phyloP scores from a whole-genome alignment of 352 stramenopile genomes.

The Pythium grandisporangium region DNA sequence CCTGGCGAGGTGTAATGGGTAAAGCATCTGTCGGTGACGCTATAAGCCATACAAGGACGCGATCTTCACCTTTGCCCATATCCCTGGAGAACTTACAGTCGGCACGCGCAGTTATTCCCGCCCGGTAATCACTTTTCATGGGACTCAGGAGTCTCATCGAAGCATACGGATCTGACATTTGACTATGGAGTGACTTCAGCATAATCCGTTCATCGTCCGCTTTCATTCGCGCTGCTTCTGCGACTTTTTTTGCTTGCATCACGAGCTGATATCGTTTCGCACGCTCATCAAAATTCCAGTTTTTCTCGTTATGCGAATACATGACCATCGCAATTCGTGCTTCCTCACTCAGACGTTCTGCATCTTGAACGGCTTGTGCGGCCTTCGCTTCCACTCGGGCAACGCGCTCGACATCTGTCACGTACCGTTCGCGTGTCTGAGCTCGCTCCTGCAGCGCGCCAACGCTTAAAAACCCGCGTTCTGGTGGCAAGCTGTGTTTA shows the following conservation, averaged over 20 bases:
- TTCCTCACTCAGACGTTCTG: constrained; percentile 45
- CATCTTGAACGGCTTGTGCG: constrained; percentile 19
- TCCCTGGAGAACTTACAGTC: neutral
- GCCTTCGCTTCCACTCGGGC: constrained; percentile 18
- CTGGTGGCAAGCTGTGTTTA: neutral
- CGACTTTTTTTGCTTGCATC: constrained; percentile 39
- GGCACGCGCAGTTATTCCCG: neutral
- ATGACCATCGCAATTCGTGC: constrained; percentile 46
- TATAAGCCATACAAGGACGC: constrained; percentile 38
- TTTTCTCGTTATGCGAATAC: constrained; percentile 44
- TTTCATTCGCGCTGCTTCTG: constrained; percentile 25
- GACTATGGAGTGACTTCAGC: constrained; percentile 16
- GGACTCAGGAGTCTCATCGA: neutral
- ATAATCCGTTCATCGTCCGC: constrained; percentile 26
- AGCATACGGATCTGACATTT: constrained; percentile 34
- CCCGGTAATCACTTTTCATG: too few relatives aligned
- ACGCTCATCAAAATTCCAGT: constrained; percentile 57
- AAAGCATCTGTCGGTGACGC: constrained; percentile 30
- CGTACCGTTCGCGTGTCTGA: constrained; percentile 17
- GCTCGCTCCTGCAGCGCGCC: constrained; percentile 19
- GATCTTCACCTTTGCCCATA: constrained; percentile 3
- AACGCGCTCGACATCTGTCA: constrained; percentile 17
- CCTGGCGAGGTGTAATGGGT: constrained; percentile 38
- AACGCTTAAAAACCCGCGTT: constrained; percentile 4
- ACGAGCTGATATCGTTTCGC: constrained; percentile 37